Conservation (phyloP, 805 yeast genomes). For the Wickerhamomyces canadensis region DNA sequence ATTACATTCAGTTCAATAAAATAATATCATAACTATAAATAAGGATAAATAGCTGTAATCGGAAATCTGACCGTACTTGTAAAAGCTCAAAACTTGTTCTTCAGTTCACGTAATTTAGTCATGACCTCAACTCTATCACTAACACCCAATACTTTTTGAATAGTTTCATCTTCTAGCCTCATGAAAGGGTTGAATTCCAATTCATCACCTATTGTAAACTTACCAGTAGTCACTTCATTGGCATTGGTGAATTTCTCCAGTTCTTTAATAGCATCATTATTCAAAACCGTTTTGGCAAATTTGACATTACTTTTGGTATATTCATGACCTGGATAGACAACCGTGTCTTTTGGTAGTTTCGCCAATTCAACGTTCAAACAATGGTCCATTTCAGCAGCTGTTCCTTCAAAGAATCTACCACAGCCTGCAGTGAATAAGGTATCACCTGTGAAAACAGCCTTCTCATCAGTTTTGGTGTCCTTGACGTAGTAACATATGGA, state of each 20-base stretch:
- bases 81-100: conserved; percentile 49
- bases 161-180: conserved; percentile 62
- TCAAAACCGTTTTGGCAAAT: conserved; percentile 59
- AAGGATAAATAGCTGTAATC: neutral
- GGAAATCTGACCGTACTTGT: too few species aligned
- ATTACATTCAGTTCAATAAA: neutral
- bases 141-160: conserved; percentile 54
- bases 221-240: conserved; percentile 79
- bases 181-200: conserved; percentile 82
- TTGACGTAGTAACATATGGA: conserved; percentile 80
- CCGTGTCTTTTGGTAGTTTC: conserved; percentile 59
- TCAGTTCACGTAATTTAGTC: conserved; percentile 69
- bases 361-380: conserved; percentile 59
- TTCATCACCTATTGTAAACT: conserved; percentile 82
- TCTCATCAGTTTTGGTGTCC: conserved; percentile 55
- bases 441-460: conserved; percentile 91
- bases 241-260: conserved; percentile 45
- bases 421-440: conserved; percentile 92
- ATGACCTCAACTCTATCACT: conserved; percentile 51
- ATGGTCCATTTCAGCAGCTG: conserved; percentile 70
- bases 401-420: conserved; percentile 95
- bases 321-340: conserved; percentile 93
- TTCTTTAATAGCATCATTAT: conserved; percentile 40
- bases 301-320: conserved; percentile 79
- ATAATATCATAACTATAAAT: neutral